Percentiles rank a stretch among this genome's conserved stretches.
Conservation (phyloP, 2,329 filamentous ascomycete species). For the Sporothrix mexicana region DNA sequence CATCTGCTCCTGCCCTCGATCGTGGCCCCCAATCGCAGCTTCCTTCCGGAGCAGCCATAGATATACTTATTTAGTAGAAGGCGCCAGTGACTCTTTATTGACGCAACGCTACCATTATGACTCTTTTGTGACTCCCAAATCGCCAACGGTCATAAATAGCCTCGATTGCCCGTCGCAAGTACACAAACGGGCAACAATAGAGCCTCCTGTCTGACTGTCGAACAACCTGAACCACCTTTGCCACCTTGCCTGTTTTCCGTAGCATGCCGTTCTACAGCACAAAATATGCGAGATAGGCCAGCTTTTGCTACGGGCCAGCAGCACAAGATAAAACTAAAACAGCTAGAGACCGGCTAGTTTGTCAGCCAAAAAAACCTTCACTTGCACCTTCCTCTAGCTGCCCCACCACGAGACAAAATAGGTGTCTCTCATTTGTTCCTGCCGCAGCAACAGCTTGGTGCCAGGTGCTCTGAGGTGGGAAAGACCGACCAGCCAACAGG, state of each 20-base stretch:
- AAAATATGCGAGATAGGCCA: background rate
- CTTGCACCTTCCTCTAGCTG: background rate
- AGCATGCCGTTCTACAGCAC: background rate
- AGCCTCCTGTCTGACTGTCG: too few species aligned
- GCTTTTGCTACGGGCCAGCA: background rate
- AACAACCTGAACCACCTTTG: background rate
- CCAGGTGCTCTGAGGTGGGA: background rate
- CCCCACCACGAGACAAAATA: conserved; percentile 33
- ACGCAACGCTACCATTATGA: background rate
- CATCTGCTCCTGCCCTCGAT: conserved; percentile 1
- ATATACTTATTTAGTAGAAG: background rate
- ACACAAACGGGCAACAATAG: background rate
- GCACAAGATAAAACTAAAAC: background rate
- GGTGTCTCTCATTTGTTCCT: conserved; percentile 29
- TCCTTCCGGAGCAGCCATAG: background rate
- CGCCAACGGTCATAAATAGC: background rate
- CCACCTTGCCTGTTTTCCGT: background rate
- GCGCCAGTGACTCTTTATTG: conserved; percentile 10
- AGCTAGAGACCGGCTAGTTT: conserved; percentile 22
- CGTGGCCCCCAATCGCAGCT: background rate
- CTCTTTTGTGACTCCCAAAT: conserved; percentile 15
- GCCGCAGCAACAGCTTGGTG: conserved; percentile 12
- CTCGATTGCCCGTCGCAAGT: background rate
- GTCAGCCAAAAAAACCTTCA: conserved; percentile 28
- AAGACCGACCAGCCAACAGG: conserved; percentile 2